Conservation (phyloP, 2,329 filamentous ascomycete species). For the Cladorrhinum sp. region DNA sequence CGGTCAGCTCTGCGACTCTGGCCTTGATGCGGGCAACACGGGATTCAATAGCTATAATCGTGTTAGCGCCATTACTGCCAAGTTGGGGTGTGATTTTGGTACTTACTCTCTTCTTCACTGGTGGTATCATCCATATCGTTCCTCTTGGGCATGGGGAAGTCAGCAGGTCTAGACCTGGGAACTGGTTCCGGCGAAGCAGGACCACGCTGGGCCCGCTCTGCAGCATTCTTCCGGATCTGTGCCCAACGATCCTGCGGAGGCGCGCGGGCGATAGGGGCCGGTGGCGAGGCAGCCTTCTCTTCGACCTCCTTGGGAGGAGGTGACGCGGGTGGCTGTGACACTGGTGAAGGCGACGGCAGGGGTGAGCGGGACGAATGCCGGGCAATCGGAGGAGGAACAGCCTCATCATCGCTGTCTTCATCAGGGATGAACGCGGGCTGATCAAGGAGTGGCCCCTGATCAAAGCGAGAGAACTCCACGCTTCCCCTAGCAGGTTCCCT, state of each 20-base stretch:
- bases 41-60: constrained; percentile 78
- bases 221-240: constrained; percentile 91
- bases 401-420: constrained; percentile 50
- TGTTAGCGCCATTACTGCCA: constrained; percentile 13
- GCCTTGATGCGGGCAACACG: constrained; percentile 97
- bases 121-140: constrained; percentile 76
- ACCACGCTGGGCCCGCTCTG: constrained; percentile 66
- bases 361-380: constrained; percentile 36
- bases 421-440: constrained; percentile 75
- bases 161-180: constrained; percentile 35
- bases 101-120: constrained; percentile 92
- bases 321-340: constrained; percentile 17
- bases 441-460: constrained; percentile 83
- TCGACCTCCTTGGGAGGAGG: constrained; percentile 31
- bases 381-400: constrained; percentile 50
- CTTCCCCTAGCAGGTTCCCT: constrained; percentile 57
- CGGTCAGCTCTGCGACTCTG: constrained; percentile 88
- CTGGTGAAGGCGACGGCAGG: constrained; percentile 18
- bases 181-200: constrained; percentile 44
- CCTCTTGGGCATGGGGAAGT: constrained; percentile 41
- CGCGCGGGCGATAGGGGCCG: constrained; percentile 29
- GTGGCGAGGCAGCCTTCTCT: constrained; percentile 27
- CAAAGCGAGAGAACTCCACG: constrained; percentile 65
- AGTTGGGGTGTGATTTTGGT: too few species aligned
- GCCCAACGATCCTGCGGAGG: constrained; percentile 73